Evolutionary conservation across 306 rosid species (phyloP).

Genomic region (Dryas alaskensis): DNA sequence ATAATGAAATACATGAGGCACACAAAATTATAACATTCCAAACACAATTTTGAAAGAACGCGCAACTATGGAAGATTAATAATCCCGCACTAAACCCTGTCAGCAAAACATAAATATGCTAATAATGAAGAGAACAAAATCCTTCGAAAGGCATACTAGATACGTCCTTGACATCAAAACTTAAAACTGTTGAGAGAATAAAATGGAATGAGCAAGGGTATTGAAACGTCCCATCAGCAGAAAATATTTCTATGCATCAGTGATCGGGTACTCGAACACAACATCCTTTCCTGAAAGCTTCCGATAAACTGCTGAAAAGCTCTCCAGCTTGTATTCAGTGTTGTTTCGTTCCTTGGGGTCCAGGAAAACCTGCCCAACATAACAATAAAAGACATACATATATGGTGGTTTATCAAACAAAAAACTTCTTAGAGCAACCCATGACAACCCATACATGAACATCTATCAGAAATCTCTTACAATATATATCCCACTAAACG

Average conservation of each 20-base stretch:
- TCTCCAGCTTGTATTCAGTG: constrained; percentile 61
- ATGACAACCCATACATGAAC: background rate
- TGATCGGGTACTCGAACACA: constrained; percentile 49
- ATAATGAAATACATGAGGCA: no score
- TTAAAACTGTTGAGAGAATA: background rate
- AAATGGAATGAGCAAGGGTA: background rate
- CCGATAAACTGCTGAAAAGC: constrained; percentile 55
- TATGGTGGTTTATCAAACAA: background rate
- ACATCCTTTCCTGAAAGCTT: constrained; percentile 61
- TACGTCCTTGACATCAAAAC: background rate
- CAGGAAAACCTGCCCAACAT: constrained; percentile 40
- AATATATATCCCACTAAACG: background rate
- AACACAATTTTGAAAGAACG: no score
- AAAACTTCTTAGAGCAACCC: background rate
- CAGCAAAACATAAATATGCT: no score
- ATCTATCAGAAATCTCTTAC: background rate
- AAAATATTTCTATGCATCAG: constrained; percentile 35
- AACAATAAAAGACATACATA: background rate
- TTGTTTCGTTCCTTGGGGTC: constrained; percentile 65
- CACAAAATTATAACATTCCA: no score
- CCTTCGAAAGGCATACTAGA: background rate
- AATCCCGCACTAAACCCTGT: background rate
- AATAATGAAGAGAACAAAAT: background rate
- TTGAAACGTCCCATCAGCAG: background rate
- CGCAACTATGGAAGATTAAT: no score